Conservation (phyloP, 2,329 filamentous ascomycete species). For the Thielaviopsis cerberus region DNA sequence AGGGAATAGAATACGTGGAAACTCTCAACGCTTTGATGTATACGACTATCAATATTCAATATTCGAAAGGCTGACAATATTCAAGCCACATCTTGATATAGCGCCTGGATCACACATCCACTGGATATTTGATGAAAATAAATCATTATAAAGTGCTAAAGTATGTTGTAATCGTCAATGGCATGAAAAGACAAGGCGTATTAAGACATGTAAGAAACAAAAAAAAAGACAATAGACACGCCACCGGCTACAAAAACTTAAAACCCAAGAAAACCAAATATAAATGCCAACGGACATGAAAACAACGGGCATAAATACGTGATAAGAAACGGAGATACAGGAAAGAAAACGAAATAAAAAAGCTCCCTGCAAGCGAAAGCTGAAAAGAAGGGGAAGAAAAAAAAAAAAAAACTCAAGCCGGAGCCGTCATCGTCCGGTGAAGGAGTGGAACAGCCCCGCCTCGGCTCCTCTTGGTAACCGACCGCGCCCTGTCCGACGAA, state of each 20-base stretch:
- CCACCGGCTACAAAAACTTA: too few species aligned
- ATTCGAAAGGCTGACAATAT: too few species aligned
- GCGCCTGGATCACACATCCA: background rate
- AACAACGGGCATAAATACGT: background rate
- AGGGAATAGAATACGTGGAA: too few species aligned
- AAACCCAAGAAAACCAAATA: background rate
- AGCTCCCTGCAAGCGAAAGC: background rate
- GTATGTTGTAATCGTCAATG: background rate
- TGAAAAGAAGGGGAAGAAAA: background rate
- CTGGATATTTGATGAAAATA: too few species aligned
- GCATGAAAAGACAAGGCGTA: background rate
- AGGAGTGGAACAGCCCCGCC: background rate
- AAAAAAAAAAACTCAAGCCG: background rate
- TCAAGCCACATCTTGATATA: too few species aligned
- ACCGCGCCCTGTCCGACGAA: background rate
- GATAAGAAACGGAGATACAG: background rate
- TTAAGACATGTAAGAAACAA: background rate
- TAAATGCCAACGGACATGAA: background rate
- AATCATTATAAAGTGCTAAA: background rate
- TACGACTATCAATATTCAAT: too few species aligned
- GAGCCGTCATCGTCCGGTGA: background rate
- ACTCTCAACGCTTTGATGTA: too few species aligned
- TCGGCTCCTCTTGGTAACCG: background rate
- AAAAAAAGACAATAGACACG: background rate
- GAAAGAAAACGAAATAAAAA: background rate